A percentile compares a stretch with the other conserved stretches of the same genome.
Conservation (phyloP, 1,284 basidiomycete genomes). For the Sphagnurus paluster region DNA sequence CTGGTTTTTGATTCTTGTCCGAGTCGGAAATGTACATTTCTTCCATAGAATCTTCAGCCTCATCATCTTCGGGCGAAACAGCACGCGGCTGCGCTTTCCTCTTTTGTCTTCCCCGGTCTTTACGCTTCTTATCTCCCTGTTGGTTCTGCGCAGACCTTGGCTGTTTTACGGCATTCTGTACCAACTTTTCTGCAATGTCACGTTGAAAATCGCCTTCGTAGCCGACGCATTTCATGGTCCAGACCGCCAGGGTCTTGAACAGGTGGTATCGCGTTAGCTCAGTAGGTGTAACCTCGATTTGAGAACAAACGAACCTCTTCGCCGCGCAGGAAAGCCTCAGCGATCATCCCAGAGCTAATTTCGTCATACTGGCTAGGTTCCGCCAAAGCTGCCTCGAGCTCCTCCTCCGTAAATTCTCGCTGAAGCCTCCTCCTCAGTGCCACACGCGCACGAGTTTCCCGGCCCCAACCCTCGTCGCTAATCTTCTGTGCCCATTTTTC, state of each 20-base stretch:
- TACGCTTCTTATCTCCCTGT: too few relatives aligned
- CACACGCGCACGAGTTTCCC: slow-evolving; percentile 19
- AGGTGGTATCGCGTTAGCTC: not conserved
- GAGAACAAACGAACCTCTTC: slow-evolving; percentile 9
- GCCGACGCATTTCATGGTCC: slow-evolving; percentile 28
- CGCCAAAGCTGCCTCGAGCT: slow-evolving; percentile 11
- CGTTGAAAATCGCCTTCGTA: slow-evolving; percentile 27
- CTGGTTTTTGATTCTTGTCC: too few relatives aligned
- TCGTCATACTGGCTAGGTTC: slow-evolving; percentile 3
- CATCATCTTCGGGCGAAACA: too few relatives aligned
- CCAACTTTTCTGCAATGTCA: slow-evolving; percentile 21
- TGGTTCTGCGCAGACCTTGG: too few relatives aligned
- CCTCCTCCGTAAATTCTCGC: slow-evolving; percentile 19
- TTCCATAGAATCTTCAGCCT: too few relatives aligned
- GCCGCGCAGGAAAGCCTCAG: slow-evolving; percentile 8
- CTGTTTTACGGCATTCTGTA: too few relatives aligned
- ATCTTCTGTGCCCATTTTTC: slow-evolving; percentile 25
- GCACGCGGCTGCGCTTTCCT: too few relatives aligned
- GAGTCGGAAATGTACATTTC: too few relatives aligned
- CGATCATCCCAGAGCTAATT: slow-evolving; percentile 20
- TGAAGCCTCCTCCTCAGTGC: slow-evolving; percentile 17
- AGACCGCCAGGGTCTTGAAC: slow-evolving; percentile 23
- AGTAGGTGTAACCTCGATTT: not conserved
- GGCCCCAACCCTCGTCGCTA: slow-evolving; percentile 21
- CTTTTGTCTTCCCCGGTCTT: too few relatives aligned